Percentiles rank a stretch among this genome's conserved stretches.
These are phyloP conservation scores for Ophiostoma sp. DNA, from an alignment of 2,329 filamentous ascomycete genomes.

Conservation along the genomic window DNA sequence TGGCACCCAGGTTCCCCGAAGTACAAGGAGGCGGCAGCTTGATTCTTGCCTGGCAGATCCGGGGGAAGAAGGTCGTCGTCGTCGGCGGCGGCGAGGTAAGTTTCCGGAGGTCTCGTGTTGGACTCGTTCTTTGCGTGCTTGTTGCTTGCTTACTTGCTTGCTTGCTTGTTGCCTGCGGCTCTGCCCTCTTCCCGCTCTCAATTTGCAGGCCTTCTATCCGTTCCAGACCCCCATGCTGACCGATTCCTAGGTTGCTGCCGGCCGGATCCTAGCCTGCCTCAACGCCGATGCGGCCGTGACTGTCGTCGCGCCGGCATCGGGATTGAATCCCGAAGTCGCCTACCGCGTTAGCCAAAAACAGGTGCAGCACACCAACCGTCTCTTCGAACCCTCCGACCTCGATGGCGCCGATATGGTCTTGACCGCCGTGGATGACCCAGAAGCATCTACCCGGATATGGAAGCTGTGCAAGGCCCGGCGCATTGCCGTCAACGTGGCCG, in stretches of 20 bases:
- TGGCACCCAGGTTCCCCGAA: conserved; percentile 57
- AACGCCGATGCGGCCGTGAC: conserved; percentile 91
- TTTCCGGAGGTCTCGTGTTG: background rate
- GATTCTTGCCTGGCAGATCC: conserved; percentile 93
- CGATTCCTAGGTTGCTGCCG: conserved; percentile 73
- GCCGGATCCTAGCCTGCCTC: conserved; percentile 87
- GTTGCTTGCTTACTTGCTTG: background rate
- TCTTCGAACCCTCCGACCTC: conserved; percentile 82
- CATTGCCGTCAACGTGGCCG: conserved; percentile 91
- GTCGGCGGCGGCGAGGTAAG: conserved; percentile 90
- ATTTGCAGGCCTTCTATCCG: conserved; percentile 2
- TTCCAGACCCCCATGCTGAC: conserved; percentile 11
- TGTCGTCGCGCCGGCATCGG: conserved; percentile 71
- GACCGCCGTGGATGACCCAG: conserved; percentile 87
- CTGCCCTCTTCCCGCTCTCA: background rate
- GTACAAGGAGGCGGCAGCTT: conserved; percentile 88
- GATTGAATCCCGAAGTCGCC: conserved; percentile 83
- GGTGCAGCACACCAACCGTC: conserved; percentile 73
- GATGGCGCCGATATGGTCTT: conserved; percentile 81
- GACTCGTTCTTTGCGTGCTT: conserved; percentile 9
- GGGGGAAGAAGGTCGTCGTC: conserved; percentile 81
- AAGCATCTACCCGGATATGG: conserved; percentile 85
- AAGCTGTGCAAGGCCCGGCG: conserved; percentile 81
- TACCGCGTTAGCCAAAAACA: conserved; percentile 71
- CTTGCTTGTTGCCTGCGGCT: background rate